A percentile compares a stretch with the other conserved stretches of the same genome.
Evolutionary conservation across 768 basidiomycete genomes (phyloP).

Genomic region (Tylopilus balloui): DNA sequence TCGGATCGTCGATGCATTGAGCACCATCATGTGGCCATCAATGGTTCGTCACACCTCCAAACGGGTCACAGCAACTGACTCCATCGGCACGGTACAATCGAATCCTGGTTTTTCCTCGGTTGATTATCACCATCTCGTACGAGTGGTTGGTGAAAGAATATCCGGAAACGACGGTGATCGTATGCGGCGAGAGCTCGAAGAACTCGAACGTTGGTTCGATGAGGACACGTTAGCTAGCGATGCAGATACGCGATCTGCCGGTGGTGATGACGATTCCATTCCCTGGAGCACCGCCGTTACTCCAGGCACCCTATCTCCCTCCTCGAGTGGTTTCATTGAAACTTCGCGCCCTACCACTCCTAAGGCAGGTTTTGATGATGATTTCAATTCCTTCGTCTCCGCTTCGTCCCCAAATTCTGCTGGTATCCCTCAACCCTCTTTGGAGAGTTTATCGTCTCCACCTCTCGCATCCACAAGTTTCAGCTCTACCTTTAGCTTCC

Average conservation of each 20-base stretch:
- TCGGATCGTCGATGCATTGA: slow-evolving; percentile 72
- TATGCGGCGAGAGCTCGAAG: slow-evolving; percentile 51
- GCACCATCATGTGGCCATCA: slow-evolving; percentile 87
- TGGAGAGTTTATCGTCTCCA: not conserved
- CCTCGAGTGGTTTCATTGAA: slow-evolving; percentile 18
- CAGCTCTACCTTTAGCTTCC: slow-evolving; percentile 28
- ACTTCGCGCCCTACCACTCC: slow-evolving; percentile 33
- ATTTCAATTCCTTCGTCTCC: slow-evolving; percentile 73
- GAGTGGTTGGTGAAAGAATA: slow-evolving; percentile 18
- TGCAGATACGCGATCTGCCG: slow-evolving; percentile 14
- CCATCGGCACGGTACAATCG: not conserved
- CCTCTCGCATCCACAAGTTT: slow-evolving; percentile 20
- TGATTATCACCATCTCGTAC: slow-evolving; percentile 21
- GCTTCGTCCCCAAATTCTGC: slow-evolving; percentile 36
- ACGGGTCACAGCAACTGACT: not conserved
- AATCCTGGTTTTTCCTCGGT: slow-evolving; percentile 8
- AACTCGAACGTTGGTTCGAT: slow-evolving; percentile 59
- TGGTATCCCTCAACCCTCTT: not conserved
- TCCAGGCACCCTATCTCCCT: slow-evolving; percentile 28
- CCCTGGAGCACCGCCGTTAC: slow-evolving; percentile 40
- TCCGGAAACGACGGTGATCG: slow-evolving; percentile 30
- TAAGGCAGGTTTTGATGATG: slow-evolving; percentile 62
- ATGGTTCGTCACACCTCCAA: slow-evolving; percentile 40
- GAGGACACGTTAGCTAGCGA: slow-evolving; percentile 31
- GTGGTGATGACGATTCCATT: slow-evolving; percentile 23